Evolutionary conservation across 305 asterid genomes (phyloP), one percentile per base, ranked within the genome.

Genomic region (Solanum hybrid): DNA sequence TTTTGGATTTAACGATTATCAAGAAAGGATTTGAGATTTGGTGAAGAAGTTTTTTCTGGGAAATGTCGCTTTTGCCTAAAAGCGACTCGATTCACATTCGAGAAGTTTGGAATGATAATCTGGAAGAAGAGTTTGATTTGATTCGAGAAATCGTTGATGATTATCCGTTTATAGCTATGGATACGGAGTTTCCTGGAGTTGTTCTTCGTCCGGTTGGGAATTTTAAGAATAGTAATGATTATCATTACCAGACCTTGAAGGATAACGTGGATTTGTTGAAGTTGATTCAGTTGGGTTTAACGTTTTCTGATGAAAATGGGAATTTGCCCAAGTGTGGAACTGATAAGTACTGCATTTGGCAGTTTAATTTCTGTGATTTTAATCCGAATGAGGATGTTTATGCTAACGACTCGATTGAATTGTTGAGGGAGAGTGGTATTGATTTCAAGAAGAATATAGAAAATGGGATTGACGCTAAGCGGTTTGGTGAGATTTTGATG

Each of bases 401-500:
- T 19, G 98, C 96, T 0, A 91, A 90, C 10, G 98, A 96, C 11
- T 96, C 98, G 1, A 94, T 96, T 2, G 95, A 95, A 69, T 75
- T 96, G 92, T 87, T 96, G 91, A 92, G 95, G 37, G 95, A 94
- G 77, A 92, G 98, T 76, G 98, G 98, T 72, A 94, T 96, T 56
- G 96, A 95, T 88, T 96, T 96, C 51, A 64, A 19, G 27, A 94
- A 73, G 92, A 95, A 96, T 51, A 93, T 60, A 2, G 95, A 95
- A 31, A 92, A 89, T 87, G 99, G 99, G 7, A 92, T 96, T 40
- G 95, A 95, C 51, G 93, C 95, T 1, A 90, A 93, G 88, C 92
- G 92, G 2, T 94, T 96, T 69, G 98, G 97, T 36, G 99, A 94
- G 95, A 97, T 95, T 24, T 86, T 95, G 92, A 96, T 96, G 98